These are phyloP conservation scores for Gossypium trilobum DNA, from an alignment of 441 rosid species.

Conservation along the genomic window DNA sequence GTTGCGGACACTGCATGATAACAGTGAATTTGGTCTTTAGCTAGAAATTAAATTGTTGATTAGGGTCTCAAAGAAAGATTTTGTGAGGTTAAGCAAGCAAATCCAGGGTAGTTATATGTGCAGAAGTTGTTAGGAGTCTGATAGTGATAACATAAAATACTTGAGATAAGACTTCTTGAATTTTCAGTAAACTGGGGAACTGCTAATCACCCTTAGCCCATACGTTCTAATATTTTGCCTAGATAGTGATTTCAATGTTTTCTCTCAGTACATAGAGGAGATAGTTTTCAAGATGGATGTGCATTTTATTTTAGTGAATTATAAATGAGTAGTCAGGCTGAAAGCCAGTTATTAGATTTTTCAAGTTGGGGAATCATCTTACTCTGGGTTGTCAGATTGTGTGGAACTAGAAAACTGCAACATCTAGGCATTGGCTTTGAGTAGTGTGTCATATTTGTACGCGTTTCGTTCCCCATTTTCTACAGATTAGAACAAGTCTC, in stretches of 20 bases:
- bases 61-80: neutral
- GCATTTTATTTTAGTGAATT: neutral
- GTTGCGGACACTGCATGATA: neutral
- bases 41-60: neutral
- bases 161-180: neutral
- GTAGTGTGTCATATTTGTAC: neutral
- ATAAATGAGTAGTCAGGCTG: neutral
- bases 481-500: neutral
- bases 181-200: neutral
- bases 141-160: neutral
- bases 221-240: neutral
- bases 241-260: neutral
- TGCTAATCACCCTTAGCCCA: neutral
- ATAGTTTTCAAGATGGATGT: neutral
- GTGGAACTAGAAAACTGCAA: neutral
- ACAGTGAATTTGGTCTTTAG: neutral
- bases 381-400: neutral
- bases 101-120: neutral
- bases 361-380: neutral
- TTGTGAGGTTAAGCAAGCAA: neutral
- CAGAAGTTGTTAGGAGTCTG: neutral
- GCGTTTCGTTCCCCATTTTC: neutral
- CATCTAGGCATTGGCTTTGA: neutral
- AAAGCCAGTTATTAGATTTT: neutral
- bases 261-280: neutral